Evolutionary conservation across 2,329 filamentous ascomycete genomes (phyloP).

Genomic region (Endoconidiophora polonica): DNA sequence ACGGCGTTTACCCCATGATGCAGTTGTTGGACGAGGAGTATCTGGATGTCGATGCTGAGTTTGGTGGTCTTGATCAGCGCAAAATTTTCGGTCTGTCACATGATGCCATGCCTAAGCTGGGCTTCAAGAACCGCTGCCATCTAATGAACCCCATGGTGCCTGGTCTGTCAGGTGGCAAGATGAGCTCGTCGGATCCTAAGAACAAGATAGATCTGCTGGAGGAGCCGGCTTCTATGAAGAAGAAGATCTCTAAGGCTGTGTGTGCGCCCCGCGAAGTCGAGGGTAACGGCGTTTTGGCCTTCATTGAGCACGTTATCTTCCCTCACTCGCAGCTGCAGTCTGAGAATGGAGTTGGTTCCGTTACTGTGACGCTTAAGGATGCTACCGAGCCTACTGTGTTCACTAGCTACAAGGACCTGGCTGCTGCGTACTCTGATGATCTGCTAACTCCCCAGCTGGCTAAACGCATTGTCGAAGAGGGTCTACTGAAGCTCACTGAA

Average conservation of each 20-base stretch:
- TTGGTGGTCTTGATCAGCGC: constrained; percentile 70
- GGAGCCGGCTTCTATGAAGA: constrained; percentile 51
- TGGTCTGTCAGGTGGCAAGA: constrained; percentile 71
- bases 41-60: constrained; percentile 73
- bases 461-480: constrained; percentile 66
- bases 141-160: constrained; percentile 63
- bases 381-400: constrained; percentile 61
- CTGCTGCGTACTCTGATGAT: constrained; percentile 66
- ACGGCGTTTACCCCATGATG: constrained; percentile 33
- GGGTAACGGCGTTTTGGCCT: constrained; percentile 72
- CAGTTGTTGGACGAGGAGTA: constrained; percentile 86
- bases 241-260: constrained; percentile 75
- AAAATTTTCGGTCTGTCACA: constrained; percentile 79
- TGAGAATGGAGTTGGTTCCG: constrained; percentile 16
- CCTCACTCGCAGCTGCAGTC: constrained; percentile 50
- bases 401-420: constrained; percentile 54
- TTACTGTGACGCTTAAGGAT: constrained; percentile 48
- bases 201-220: constrained; percentile 94
- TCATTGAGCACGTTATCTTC: constrained; percentile 75
- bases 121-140: constrained; percentile 44
- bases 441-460: constrained; percentile 68
- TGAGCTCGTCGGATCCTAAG: constrained; percentile 60
- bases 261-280: constrained; percentile 61
- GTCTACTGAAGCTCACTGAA: constrained; percentile 54
- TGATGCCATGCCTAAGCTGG: constrained; percentile 70